Percentiles rank a stretch among this genome's conserved stretches.
Evolutionary conservation across 805 yeast genomes (phyloP).

Genomic region (Nakazawaea ambrosiae): DNA sequence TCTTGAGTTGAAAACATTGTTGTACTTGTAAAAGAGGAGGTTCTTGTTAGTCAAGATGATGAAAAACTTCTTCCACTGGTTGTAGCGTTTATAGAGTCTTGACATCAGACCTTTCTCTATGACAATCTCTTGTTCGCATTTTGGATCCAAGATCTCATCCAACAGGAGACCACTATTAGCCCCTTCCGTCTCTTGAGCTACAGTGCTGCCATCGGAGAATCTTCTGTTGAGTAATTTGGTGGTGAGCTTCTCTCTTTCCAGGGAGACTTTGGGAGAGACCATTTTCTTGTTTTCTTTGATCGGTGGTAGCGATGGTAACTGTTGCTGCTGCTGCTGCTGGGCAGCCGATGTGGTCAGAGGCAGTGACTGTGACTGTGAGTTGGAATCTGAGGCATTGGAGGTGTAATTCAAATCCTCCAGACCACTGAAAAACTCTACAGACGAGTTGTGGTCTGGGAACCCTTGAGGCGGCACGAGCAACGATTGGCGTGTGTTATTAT

Average conservation of each 20-base stretch:
- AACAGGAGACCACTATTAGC: background rate
- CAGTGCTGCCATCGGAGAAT: background rate
- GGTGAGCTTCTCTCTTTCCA: slow-evolving; percentile 15
- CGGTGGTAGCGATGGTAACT: slow-evolving; percentile 1
- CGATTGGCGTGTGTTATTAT: background rate
- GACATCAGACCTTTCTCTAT: slow-evolving; percentile 35
- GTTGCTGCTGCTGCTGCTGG: background rate
- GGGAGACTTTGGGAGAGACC: slow-evolving; percentile 1
- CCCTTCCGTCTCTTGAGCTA: background rate
- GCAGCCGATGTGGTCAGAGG: background rate
- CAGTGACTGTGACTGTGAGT: too few species aligned
- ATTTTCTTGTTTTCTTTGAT: slow-evolving; percentile 9
- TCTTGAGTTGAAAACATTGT: slow-evolving; percentile 3
- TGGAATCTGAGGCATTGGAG: slow-evolving; percentile 11
- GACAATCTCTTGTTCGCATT: slow-evolving; percentile 20
- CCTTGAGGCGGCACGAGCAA: background rate
- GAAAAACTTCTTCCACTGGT: slow-evolving; percentile 41
- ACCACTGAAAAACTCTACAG: slow-evolving; percentile 12
- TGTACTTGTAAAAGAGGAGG: slow-evolving; percentile 32
- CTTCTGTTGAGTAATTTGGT: slow-evolving; percentile 12
- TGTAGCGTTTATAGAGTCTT: slow-evolving; percentile 33
- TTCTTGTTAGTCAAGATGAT: slow-evolving; percentile 34
- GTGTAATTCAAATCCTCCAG: slow-evolving; percentile 11
- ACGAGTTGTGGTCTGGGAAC: slow-evolving; percentile 3
- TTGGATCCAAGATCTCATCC: background rate